Evolutionary conservation across 257 asterid species (phyloP), one percentile per base, ranked within the genome.

Genomic region (Ballota nigra): DNA sequence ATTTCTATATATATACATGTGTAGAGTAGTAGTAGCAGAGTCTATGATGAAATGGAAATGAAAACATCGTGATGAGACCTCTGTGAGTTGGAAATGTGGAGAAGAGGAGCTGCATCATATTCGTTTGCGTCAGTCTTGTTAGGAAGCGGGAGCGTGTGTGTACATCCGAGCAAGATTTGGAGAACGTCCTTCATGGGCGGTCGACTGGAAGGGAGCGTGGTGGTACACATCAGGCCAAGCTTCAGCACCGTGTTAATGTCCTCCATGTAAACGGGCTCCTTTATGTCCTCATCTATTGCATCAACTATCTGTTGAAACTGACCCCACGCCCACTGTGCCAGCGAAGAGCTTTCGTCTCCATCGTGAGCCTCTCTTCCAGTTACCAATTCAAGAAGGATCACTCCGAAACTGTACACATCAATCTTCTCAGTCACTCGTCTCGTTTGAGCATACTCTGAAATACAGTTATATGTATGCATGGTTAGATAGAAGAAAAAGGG

Each of bases 321-420:
- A 0, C 77, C 81, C 96, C 96, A 83, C 0, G 95, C 91, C 97
- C 97, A 94, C 60, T 88, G 95, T 6, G 86, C 95, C 8, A 94
- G 88, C 13, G 96, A 84, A 3, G 89, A 80, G 16, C 63, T 75
- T 77, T 88, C 97, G 24, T 85, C 95, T 16, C 99, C 99, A 8
- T 75, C 51, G 15, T 85, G 86, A 11, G 95, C 92, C 80, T 89
- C 95, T 73, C 74, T 85, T 71, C 99, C 95, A 0, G 97, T 91
- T 33, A 85, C 82, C 64, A 91, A 63, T 66, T 94, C 99, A 47
- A 94, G 80, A 55, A 94, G 96, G 63, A 94, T 66, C 69, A 89
- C 97, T 8, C 99, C 99, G 29, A 89, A 94, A 58, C 97, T 85
- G 63, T 84, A 94, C 60, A 94, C 97, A 36, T 94, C 99, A 26